Evolutionary conservation across 2,329 filamentous ascomycete species (phyloP), one percentile per base, ranked within the genome.

Genomic region (Trichoderma breve): DNA sequence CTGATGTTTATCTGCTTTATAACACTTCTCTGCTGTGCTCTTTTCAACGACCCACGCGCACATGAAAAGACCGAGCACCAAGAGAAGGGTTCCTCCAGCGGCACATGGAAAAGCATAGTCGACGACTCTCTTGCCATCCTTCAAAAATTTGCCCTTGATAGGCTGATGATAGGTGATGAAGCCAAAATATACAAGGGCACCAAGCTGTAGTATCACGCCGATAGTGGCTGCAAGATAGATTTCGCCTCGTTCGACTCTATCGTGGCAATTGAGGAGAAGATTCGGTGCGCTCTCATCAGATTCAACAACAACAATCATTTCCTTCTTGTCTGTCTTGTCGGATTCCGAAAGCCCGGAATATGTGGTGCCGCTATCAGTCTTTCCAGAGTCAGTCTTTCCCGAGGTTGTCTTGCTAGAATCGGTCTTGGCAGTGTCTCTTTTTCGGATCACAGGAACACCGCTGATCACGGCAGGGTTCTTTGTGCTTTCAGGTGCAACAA

Each of bases 41-140:
- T 60, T 67, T 26, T 82, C 78, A 3, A 83, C 77, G 2, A 82
- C 77, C 58, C 77, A 75, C 0, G 76, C 75, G 65, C 80, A 82
- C 1, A 81, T 47, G 0, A 80, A 47, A 51, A 82, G 74, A 0
- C 80, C 79, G 1, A 71, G 0, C 0, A 77, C 73, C 14, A 83
- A 53, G 0, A 79, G 1, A 0, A 78, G 0, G 0, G 80, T 82
- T 2, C 81, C 80, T 8, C 57, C 15, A 0, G 73, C 72, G 3
- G 75, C 76, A n/a, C 76, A 75, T 1, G 77, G 76, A 60, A 76
- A 79, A 0, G 80, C 77, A 36, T 79, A 78, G 2, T 4, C 7
- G 0, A 70, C 62, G 0, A 76, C 63, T 0, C 21, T 11, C 1
- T 70, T 21, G 0, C 51, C 75, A 26, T 69, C 34, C 8, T 72